These are phyloP conservation scores for Raphanus sativus DNA, from an alignment of 345 rosid species.

Conservation along the genomic window DNA sequence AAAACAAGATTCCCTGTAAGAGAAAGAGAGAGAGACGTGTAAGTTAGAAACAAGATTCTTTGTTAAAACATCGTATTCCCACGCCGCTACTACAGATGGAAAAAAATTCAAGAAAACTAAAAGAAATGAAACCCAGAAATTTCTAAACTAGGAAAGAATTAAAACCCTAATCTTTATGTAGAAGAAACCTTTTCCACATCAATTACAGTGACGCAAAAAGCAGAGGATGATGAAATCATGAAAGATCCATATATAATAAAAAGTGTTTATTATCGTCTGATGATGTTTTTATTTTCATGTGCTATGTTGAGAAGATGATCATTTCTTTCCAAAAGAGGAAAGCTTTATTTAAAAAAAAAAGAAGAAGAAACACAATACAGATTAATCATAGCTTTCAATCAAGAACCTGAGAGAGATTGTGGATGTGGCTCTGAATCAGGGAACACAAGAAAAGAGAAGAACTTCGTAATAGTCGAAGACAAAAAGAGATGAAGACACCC, in stretches of 20 bases:
- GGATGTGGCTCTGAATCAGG: conserved; percentile 47
- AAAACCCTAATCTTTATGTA: conserved; percentile 22
- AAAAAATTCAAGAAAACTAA: background rate
- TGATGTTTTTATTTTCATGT: conserved; percentile 23
- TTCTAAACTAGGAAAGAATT: conserved; percentile 6
- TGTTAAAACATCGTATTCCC: conserved; percentile 35
- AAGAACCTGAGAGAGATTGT: conserved; percentile 29
- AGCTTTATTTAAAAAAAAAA: background rate
- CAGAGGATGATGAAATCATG: conserved; percentile 26
- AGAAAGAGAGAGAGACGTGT: conserved; percentile 32
- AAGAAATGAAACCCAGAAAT: conserved; percentile 8
- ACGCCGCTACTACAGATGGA: conserved; percentile 18
- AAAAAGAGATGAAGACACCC: conserved; percentile 37
- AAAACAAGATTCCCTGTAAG: conserved; percentile 22
- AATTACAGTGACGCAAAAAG: conserved; percentile 16
- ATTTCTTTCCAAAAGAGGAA: conserved; percentile 12
- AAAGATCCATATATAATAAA: conserved; percentile 7
- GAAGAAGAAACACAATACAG: conserved; percentile 35
- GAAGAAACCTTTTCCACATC: conserved; percentile 18
- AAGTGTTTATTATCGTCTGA: background rate
- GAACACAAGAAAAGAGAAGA: conserved; percentile 44
- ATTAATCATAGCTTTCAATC: conserved; percentile 41
- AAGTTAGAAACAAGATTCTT: conserved; percentile 24
- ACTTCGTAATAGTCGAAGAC: conserved; percentile 42
- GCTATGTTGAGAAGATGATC: conserved; percentile 9